Conservation (phyloP, 345 rosid genomes). For the Salix viminalis region DNA sequence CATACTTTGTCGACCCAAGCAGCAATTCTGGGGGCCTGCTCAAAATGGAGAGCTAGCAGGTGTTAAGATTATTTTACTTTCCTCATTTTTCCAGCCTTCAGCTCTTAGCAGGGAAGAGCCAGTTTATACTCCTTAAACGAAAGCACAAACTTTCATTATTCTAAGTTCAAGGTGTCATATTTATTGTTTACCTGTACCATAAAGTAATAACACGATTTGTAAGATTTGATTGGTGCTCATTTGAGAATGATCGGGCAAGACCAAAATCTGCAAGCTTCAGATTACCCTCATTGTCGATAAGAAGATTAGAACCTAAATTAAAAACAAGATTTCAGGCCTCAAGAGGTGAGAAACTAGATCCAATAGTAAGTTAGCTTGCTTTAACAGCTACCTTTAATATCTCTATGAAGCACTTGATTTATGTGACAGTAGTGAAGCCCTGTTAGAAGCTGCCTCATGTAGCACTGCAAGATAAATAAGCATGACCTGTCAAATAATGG, state of each 20-base stretch:
- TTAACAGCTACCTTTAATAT: slow-evolving; percentile 68
- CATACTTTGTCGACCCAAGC: slow-evolving; percentile 91
- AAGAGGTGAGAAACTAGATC: neutral
- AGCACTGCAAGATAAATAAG: slow-evolving; percentile 51
- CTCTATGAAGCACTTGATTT: slow-evolving; percentile 95
- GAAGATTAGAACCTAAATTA: slow-evolving; percentile 85
- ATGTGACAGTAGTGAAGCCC: slow-evolving; percentile 96
- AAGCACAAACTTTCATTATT: too few relatives aligned
- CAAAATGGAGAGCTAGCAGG: neutral
- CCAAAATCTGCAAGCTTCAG: slow-evolving; percentile 96
- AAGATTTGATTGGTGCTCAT: slow-evolving; percentile 67
- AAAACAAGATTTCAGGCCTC: neutral
- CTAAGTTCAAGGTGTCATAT: too few relatives aligned
- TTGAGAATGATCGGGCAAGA: slow-evolving; percentile 77
- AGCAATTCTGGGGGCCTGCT: slow-evolving; percentile 92
- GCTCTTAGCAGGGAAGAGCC: too few relatives aligned
- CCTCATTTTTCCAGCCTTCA: too few relatives aligned
- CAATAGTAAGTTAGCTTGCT: neutral
- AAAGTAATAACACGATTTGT: slow-evolving; percentile 90
- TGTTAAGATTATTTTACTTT: too few relatives aligned
- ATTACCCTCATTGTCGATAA: slow-evolving; percentile 87
- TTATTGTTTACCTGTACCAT: slow-evolving; percentile 73
- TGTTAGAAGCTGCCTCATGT: slow-evolving; percentile 93
- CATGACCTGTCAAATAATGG: neutral
- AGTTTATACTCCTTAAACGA: too few relatives aligned